Evolutionary conservation across 768 basidiomycete genomes (phyloP).

Genomic region (Mycena vulgaris): DNA sequence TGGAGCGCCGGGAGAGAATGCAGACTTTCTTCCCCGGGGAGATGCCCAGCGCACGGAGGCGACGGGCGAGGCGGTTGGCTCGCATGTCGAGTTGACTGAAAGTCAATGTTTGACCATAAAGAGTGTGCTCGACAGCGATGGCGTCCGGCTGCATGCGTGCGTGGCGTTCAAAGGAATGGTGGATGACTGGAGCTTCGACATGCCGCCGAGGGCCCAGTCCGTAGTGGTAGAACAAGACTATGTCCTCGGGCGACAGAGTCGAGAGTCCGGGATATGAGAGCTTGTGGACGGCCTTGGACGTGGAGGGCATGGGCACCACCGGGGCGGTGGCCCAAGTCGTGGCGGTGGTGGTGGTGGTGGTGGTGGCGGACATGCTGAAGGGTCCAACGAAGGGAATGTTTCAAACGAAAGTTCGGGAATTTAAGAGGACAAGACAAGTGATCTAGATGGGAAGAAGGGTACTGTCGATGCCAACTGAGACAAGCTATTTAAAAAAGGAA

Average conservation of each 20-base stretch:
- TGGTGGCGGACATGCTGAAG: conserved; percentile 26
- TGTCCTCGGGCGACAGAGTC: conserved; percentile 40
- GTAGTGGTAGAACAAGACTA: conserved; percentile 44
- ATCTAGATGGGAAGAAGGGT: conserved; percentile 23
- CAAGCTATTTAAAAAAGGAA: conserved; percentile 3
- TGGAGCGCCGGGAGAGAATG: conserved; percentile 61
- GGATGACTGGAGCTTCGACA: conserved; percentile 45
- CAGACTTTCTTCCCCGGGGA: conserved; percentile 60
- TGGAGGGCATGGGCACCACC: conserved; percentile 15
- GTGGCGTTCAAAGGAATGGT: conserved; percentile 46
- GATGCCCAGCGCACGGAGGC: conserved; percentile 57
- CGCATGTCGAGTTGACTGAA: conserved; percentile 49
- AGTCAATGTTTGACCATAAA: conserved; percentile 45
- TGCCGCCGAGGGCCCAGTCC: conserved; percentile 40
- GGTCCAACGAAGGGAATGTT: conserved; percentile 10
- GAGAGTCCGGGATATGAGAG: conserved; percentile 35
- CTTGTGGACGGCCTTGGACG: conserved; percentile 29
- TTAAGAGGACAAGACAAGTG: conserved; percentile 21
- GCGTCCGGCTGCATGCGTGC: conserved; percentile 43
- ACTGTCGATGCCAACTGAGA: neutral
- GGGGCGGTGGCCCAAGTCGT: conserved; percentile 20
- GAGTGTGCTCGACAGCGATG: conserved; percentile 45
- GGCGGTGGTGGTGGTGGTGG: conserved; percentile 15
- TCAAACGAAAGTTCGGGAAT: conserved; percentile 34
- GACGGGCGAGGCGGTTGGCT: conserved; percentile 51